These are phyloP conservation scores for Yarrowia hollandica DNA, from an alignment of 805 yeast species.

Conservation along the genomic window DNA sequence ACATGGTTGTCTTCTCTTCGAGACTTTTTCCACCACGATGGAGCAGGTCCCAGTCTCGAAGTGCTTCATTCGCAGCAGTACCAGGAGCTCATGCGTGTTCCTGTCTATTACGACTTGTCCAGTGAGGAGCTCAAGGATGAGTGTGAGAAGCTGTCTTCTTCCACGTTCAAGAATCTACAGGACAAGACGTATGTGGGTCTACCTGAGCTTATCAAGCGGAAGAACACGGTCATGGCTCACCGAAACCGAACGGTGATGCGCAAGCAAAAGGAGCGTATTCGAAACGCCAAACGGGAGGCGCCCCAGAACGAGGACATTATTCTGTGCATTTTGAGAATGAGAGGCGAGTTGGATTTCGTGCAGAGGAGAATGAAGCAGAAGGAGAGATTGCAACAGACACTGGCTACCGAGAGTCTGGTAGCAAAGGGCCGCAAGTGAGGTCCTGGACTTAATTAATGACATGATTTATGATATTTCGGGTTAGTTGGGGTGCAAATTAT, in stretches of 20 bases:
- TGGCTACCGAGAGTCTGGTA: slow-evolving; percentile 51
- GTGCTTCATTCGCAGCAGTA: slow-evolving; percentile 62
- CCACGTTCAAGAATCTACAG: slow-evolving; percentile 51
- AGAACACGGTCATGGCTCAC: slow-evolving; percentile 69
- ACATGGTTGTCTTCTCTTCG: slow-evolving; percentile 69
- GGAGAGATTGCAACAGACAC: slow-evolving; percentile 55
- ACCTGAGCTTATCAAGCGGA: slow-evolving; percentile 54
- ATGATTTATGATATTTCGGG: background rate
- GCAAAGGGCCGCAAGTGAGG: slow-evolving; percentile 28
- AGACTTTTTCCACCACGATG: slow-evolving; percentile 77
- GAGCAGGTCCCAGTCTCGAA: slow-evolving; percentile 74
- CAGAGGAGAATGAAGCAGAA: slow-evolving; percentile 60
- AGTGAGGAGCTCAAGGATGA: slow-evolving; percentile 53
- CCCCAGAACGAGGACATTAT: slow-evolving; percentile 64
- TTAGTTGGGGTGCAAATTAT: no score
- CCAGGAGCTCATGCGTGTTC: slow-evolving; percentile 62
- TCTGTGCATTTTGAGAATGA: slow-evolving; percentile 66
- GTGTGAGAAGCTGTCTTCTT: slow-evolving; percentile 58
- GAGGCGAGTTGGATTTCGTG: slow-evolving; percentile 62
- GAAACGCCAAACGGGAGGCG: slow-evolving; percentile 49
- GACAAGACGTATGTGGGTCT: slow-evolving; percentile 49
- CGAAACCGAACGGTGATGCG: slow-evolving; percentile 61
- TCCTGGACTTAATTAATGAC: background rate
- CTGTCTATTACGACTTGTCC: slow-evolving; percentile 61
- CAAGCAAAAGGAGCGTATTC: slow-evolving; percentile 49